A percentile compares a stretch with the other conserved stretches of the same genome.
phyloP scores from a whole-genome alignment of 2,329 filamentous ascomycete genomes.

The Curvularia lunata region DNA sequence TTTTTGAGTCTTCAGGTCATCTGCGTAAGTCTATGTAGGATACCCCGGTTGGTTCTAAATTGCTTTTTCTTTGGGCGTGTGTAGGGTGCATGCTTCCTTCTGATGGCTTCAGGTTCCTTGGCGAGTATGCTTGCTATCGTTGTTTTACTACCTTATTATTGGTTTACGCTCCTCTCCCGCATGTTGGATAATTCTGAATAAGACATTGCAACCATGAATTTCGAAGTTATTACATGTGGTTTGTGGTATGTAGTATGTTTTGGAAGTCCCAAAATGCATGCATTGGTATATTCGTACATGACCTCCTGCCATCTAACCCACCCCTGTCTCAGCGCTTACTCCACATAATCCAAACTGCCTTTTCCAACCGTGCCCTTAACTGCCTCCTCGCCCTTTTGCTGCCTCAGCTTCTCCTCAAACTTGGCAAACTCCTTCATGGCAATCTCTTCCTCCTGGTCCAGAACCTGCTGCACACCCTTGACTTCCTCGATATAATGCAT shows the following conservation, averaged over 20 bases:
- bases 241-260: neutral
- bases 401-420: constrained; percentile 83
- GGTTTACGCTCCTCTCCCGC: neutral
- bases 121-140: neutral
- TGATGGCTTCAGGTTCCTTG: neutral
- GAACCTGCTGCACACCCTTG: constrained; percentile 85
- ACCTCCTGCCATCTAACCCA: neutral
- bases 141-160: neutral
- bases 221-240: neutral
- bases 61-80: too few species aligned
- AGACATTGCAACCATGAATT: neutral
- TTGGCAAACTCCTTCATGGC: constrained; percentile 86
- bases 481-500: constrained; percentile 95
- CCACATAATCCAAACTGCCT: constrained; percentile 60
- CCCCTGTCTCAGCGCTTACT: constrained; percentile 23
- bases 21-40: constrained; percentile 9
- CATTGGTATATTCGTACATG: constrained; percentile 9
- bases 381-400: constrained; percentile 62
- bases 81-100: neutral
- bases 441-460: constrained; percentile 91
- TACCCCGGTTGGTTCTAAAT: constrained; percentile 2
- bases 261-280: constrained; percentile 1
- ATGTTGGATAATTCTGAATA: neutral
- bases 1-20: neutral
- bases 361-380: constrained; percentile 58